Percentiles rank a stretch among this genome's conserved stretches.
Evolutionary conservation across 2,329 filamentous ascomycete species (phyloP).

Genomic region (Hypocreales sp.): DNA sequence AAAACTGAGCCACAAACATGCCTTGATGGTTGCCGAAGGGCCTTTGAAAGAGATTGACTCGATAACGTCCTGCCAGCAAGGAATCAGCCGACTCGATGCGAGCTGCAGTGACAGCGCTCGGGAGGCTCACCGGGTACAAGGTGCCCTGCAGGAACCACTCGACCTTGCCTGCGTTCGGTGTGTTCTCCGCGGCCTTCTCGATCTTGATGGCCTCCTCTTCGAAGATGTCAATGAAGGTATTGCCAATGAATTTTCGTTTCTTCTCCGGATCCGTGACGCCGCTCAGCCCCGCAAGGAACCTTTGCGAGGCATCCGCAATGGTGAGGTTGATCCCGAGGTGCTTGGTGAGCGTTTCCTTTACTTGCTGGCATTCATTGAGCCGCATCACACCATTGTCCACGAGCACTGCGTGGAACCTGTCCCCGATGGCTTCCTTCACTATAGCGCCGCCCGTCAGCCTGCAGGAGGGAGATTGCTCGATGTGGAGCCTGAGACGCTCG

Average conservation of each 20-base stretch:
- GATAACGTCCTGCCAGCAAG: slow-evolving; percentile 20
- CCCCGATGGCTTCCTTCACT: slow-evolving; percentile 67
- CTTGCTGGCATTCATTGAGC: slow-evolving; percentile 67
- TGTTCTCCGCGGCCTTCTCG: slow-evolving; percentile 53
- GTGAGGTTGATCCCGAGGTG: slow-evolving; percentile 84
- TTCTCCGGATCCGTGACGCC: slow-evolving; percentile 66
- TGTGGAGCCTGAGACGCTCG: too few relatives aligned
- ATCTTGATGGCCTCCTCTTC: slow-evolving; percentile 59
- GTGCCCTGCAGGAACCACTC: slow-evolving; percentile 83
- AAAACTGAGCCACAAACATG: too few relatives aligned
- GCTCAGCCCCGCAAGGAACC: slow-evolving; percentile 61
- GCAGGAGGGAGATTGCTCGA: too few relatives aligned
- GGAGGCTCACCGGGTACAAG: slow-evolving; percentile 46
- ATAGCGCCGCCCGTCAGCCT: too few relatives aligned
- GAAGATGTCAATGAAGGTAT: slow-evolving; percentile 52
- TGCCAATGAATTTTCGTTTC: slow-evolving; percentile 84
- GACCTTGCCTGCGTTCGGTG: slow-evolving; percentile 55
- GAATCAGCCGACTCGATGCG: too few relatives aligned
- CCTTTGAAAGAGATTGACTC: slow-evolving; percentile 33
- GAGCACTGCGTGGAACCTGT: slow-evolving; percentile 49
- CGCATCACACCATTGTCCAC: slow-evolving; percentile 73
- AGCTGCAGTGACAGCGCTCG: too few relatives aligned
- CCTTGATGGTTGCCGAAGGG: slow-evolving; percentile 34
- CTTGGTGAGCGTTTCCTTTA: slow-evolving; percentile 63
- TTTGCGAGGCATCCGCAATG: slow-evolving; percentile 62